Percentiles rank a stretch among this genome's conserved stretches.
phyloP scores from a whole-genome alignment of 2,329 filamentous ascomycete species.

The Parastagonospora nodorum region DNA sequence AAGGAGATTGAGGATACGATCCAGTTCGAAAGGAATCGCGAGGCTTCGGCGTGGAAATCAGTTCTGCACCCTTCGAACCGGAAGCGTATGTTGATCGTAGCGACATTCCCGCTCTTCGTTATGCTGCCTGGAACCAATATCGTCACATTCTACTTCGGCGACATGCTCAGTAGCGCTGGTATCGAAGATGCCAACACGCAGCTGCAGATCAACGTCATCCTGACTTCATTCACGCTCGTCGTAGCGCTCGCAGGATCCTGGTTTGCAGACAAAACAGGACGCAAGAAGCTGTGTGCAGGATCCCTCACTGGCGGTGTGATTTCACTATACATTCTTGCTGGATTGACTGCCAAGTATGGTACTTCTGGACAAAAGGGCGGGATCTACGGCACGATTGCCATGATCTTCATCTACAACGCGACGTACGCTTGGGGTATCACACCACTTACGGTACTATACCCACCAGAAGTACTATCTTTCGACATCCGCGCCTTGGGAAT shows the following conservation, averaged over 20 bases:
- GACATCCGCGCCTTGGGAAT: conserved; percentile 29
- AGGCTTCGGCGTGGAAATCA: conserved; percentile 13
- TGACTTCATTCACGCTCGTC: conserved; percentile 49
- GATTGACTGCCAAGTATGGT: conserved; percentile 35
- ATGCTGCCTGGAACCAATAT: conserved; percentile 36
- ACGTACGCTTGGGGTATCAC: conserved; percentile 46
- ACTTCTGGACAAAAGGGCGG: conserved; percentile 45
- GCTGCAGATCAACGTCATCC: conserved; percentile 46
- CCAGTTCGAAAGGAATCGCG: conserved; percentile 25
- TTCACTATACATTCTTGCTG: conserved; percentile 25
- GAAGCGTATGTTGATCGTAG: conserved; percentile 45
- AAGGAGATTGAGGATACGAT: conserved; percentile 58
- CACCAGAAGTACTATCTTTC: conserved; percentile 43
- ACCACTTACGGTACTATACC: conserved; percentile 37
- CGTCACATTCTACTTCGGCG: conserved; percentile 46
- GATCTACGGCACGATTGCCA: conserved; percentile 41
- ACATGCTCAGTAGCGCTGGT: conserved; percentile 46
- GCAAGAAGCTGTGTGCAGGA: conserved; percentile 21
- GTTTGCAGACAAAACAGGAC: conserved; percentile 42
- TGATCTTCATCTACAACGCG: conserved; percentile 26
- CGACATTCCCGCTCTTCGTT: conserved; percentile 20
- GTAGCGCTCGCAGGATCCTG: conserved; percentile 44
- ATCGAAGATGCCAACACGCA: conserved; percentile 43
- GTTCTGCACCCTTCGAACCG: conserved; percentile 32
- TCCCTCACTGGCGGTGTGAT: conserved; percentile 12